These are phyloP conservation scores for Cyclotella baltica DNA, from an alignment of 108 stramenopile species.

Conservation along the genomic window DNA sequence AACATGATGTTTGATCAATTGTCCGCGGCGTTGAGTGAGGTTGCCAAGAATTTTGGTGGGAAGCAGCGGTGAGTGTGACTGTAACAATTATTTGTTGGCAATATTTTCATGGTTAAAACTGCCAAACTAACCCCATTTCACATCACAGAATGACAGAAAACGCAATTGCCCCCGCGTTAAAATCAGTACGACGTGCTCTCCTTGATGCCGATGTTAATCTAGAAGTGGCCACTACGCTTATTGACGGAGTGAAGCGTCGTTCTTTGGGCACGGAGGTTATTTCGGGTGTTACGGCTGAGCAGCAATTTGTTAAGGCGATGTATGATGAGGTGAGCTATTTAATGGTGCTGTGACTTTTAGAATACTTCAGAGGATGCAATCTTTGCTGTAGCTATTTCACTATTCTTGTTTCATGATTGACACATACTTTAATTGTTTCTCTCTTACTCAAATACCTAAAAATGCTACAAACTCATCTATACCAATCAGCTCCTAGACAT, in stretches of 20 bases:
- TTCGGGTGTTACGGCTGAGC: conserved; percentile 91
- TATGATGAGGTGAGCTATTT: conserved; percentile 77
- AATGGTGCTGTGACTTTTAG: neutral
- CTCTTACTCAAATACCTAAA: too few species aligned
- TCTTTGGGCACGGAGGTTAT: conserved; percentile 85
- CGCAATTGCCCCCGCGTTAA: conserved; percentile 79
- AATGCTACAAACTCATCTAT: too few species aligned
- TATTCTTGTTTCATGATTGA: too few species aligned
- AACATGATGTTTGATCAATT: conserved; percentile 93
- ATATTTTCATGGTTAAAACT: neutral
- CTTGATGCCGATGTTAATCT: conserved; percentile 93
- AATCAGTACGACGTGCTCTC: conserved; percentile 88
- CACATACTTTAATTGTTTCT: too few species aligned
- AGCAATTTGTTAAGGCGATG: conserved; percentile 96
- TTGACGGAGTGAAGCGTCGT: conserved; percentile 88
- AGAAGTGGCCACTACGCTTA: conserved; percentile 87
- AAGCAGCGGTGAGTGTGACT: conserved; percentile 68
- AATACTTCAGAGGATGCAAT: too few species aligned
- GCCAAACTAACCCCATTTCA: neutral
- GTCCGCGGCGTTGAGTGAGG: conserved; percentile 70
- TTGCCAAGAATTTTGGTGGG: conserved; percentile 74
- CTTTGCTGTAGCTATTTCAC: too few species aligned
- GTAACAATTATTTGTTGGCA: neutral
- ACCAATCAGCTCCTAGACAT: conserved; percentile 86
- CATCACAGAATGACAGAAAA: conserved; percentile 73